Evolutionary conservation across 1,139 yeast species (phyloP).

Genomic region (Eremothecium gossypii): DNA sequence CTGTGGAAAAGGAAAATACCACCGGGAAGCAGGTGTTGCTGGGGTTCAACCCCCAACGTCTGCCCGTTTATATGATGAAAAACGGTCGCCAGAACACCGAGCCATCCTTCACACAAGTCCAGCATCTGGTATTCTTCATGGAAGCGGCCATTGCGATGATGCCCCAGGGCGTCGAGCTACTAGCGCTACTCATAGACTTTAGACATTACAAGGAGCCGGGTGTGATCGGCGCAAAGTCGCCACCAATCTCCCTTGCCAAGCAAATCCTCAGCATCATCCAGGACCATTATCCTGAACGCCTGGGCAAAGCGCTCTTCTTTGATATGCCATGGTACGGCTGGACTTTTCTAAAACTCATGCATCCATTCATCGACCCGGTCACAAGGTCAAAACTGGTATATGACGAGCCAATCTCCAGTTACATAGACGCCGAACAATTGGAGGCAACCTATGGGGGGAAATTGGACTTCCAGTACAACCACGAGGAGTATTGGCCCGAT

Average conservation of each 20-base stretch:
- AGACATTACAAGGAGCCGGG: constrained; percentile 42
- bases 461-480: constrained; percentile 70
- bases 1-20: constrained; percentile 61
- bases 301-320: constrained; percentile 77
- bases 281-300: constrained; percentile 86
- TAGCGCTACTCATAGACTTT: constrained; percentile 72
- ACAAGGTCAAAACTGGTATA: constrained; percentile 83
- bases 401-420: constrained; percentile 74
- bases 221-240: constrained; percentile 29
- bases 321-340: constrained; percentile 87
- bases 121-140: constrained; percentile 81
- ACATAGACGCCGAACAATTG: constrained; percentile 68
- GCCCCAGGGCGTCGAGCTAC: constrained; percentile 92
- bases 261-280: constrained; percentile 82
- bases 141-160: constrained; percentile 80
- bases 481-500: constrained; percentile 70
- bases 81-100: constrained; percentile 93
- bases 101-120: constrained; percentile 77
- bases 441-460: constrained; percentile 75
- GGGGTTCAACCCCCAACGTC: constrained; percentile 75
- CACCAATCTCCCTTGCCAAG: constrained; percentile 41
- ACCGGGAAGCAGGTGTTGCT: constrained; percentile 83
- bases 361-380: constrained; percentile 86
- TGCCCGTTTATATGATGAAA: constrained; percentile 81
- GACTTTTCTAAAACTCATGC: constrained; percentile 75